These are phyloP conservation scores for Pythium rhizo-oryzae DNA, from an alignment of 352 stramenopile species.

Conservation along the genomic window DNA sequence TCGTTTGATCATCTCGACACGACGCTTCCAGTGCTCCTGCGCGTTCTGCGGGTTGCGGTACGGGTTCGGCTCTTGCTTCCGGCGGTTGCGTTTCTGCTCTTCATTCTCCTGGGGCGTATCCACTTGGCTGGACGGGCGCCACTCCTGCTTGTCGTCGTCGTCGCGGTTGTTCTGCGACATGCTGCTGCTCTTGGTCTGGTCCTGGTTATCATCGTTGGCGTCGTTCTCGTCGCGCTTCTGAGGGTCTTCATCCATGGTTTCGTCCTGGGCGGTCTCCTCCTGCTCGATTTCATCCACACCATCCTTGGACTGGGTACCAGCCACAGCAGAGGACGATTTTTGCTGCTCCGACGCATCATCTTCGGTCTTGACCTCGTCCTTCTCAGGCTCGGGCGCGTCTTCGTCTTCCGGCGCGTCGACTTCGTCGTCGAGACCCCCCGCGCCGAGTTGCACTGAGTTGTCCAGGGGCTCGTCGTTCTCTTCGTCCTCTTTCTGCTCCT, in stretches of 20 bases:
- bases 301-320: slow-evolving; percentile 83
- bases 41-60: slow-evolving; percentile 95
- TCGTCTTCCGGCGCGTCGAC: slow-evolving; percentile 47
- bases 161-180: slow-evolving; percentile 50
- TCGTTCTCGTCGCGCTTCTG: slow-evolving; percentile 43
- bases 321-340: slow-evolving; percentile 49
- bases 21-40: slow-evolving; percentile 97
- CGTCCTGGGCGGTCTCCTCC: slow-evolving; percentile 38
- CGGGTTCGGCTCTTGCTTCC: slow-evolving; percentile 92
- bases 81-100: slow-evolving; percentile 74
- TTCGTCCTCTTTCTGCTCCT: slow-evolving; percentile 63
- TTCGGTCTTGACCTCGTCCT: slow-evolving; percentile 66
- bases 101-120: slow-evolving; percentile 51
- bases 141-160: slow-evolving; percentile 41
- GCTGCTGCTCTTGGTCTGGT: slow-evolving; percentile 58
- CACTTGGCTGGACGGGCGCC: slow-evolving; percentile 35
- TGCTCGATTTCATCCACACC: slow-evolving; percentile 75
- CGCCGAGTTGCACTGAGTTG: slow-evolving; percentile 66
- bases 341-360: slow-evolving; percentile 57
- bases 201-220: slow-evolving; percentile 49
- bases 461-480: slow-evolving; percentile 73
- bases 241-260: slow-evolving; percentile 42
- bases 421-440: slow-evolving; percentile 77
- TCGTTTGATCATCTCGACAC: slow-evolving; percentile 89
- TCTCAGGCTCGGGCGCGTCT: slow-evolving; percentile 50